phyloP scores from a whole-genome alignment of 192 early-diverging fungal genomes.

The Fimicolochytrium jonesii region DNA sequence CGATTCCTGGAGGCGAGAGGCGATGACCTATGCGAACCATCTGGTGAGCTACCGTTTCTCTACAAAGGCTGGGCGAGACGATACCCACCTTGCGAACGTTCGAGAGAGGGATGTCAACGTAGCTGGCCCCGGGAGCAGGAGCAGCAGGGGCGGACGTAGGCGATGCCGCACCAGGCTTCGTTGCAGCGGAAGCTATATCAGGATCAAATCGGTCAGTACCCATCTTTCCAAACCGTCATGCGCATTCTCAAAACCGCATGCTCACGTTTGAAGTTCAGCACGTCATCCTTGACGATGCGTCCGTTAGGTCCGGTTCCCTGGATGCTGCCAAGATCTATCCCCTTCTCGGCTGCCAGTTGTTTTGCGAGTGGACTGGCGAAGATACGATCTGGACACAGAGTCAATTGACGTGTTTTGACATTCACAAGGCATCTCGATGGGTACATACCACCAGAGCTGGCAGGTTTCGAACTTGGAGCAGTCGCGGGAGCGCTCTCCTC shows the following conservation, averaged over 20 bases:
- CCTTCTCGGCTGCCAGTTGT: slow-evolving; percentile 81
- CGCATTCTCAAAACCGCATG: slow-evolving; percentile 20
- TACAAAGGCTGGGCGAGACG: neutral
- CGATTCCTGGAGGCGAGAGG: slow-evolving; percentile 47
- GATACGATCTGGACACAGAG: slow-evolving; percentile 72
- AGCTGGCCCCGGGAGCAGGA: slow-evolving; percentile 28
- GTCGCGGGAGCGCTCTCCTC: slow-evolving; percentile 1
- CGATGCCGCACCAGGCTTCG: slow-evolving; percentile 11
- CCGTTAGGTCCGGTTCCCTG: slow-evolving; percentile 85
- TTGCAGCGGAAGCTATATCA: neutral
- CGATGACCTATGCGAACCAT: slow-evolving; percentile 41
- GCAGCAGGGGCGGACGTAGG: slow-evolving; percentile 23
- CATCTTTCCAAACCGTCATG: too few species aligned
- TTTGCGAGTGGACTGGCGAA: slow-evolving; percentile 82
- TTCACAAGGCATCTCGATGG: too few species aligned
- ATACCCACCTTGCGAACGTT: slow-evolving; percentile 38
- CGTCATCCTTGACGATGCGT: slow-evolving; percentile 88
- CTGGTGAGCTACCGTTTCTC: neutral
- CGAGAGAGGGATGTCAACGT: slow-evolving; percentile 42
- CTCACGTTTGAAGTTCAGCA: slow-evolving; percentile 60
- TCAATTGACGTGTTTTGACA: too few species aligned
- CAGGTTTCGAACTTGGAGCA: too few species aligned
- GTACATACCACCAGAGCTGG: too few species aligned
- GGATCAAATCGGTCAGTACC: too few species aligned
- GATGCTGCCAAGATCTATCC: slow-evolving; percentile 70